A percentile compares a stretch with the other conserved stretches of the same genome.
These are phyloP conservation scores for Strobilomyces echinocephalus DNA, from an alignment of 768 basidiomycete species.

Conservation along the genomic window DNA sequence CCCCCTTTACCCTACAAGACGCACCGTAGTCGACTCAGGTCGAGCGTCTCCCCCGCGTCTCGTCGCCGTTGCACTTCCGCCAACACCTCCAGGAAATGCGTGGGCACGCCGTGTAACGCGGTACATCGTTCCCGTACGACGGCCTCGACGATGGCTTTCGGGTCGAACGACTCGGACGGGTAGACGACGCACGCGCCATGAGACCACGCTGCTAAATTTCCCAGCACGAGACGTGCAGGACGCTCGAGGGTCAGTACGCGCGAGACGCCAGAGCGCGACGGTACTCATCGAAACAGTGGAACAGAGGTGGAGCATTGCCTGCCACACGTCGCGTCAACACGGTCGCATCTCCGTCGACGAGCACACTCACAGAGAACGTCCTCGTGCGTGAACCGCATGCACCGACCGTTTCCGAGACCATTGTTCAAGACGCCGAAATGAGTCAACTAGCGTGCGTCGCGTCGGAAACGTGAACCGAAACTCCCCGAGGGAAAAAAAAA, in stretches of 20 bases:
- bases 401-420: slow-evolving; percentile 60
- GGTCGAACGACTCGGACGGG: slow-evolving; percentile 60
- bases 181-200: slow-evolving; percentile 75
- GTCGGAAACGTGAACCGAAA: not conserved
- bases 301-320: slow-evolving; percentile 83
- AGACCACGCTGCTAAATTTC: slow-evolving; percentile 74
- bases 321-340: slow-evolving; percentile 1
- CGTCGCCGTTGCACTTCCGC: slow-evolving; percentile 58
- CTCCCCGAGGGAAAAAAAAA: not conserved
- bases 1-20: not conserved
- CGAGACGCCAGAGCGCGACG: not conserved
- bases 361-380: slow-evolving; percentile 62
- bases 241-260: slow-evolving; percentile 6
- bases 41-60: slow-evolving; percentile 39
- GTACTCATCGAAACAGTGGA: slow-evolving; percentile 87
- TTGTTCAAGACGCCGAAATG: slow-evolving; percentile 81
- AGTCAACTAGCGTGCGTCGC: slow-evolving; percentile 50
- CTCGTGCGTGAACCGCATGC: slow-evolving; percentile 61
- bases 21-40: slow-evolving; percentile 54
- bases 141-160: slow-evolving; percentile 64
- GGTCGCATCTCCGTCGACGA: not conserved
- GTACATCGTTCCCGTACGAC: slow-evolving; percentile 68
- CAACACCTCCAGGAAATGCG: slow-evolving; percentile 76
- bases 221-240: slow-evolving; percentile 63
- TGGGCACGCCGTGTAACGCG: slow-evolving; percentile 80